Base-by-base conservation (phyloP, 1,139 yeast species). In the Kluyveromyces sp. region DNA sequence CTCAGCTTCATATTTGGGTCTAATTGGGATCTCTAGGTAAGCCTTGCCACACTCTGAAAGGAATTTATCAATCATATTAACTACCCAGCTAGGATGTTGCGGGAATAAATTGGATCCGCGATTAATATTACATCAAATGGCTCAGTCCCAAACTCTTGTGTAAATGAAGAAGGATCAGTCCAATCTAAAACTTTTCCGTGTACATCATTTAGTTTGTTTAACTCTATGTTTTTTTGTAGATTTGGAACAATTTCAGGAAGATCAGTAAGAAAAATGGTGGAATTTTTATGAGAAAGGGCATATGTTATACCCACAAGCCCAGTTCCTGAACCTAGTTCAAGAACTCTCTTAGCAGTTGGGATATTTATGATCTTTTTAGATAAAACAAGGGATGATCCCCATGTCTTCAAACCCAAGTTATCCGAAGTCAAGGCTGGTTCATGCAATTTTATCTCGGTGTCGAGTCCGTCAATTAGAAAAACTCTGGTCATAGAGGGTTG, bases 291-390 rank as follows among this genome's bases (percentile, higher is more conserved):
- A 29, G 48, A 43, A 5, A 45, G 34, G 2, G 76, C 74, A 48
- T 84, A 74, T 0, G 79, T 70, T 39, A 92, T 82, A 0, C 97
- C 97, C 1, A 83, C 85, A 26, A 92, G 68, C 0, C 98, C 98
- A 0, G 98, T 92, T 0, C 98, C 98, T 0, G 97, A 74, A 0
- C 98, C 98, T 27, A 92, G 69, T 59, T 92, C 98, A 10, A 92
- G 65, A 0, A 87, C 70, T 70, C 40, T 50, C 37, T 34, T 25
- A 7, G 47, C 38, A 3, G 38, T 25, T 15, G 34, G 34, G 15
- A 45, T 41, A 26, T 54, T 46, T 25, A 53, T 56, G 21, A 53
- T 50, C 31, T 82, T 66, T 45, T 78, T 75, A 1, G 94, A 75
- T 25, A 92, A 67, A 2, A 87, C 73, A 32, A 86, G 68, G 0